Base-by-base conservation (phyloP, 306 rosid species). In the Cucurbita pepo region DNA sequence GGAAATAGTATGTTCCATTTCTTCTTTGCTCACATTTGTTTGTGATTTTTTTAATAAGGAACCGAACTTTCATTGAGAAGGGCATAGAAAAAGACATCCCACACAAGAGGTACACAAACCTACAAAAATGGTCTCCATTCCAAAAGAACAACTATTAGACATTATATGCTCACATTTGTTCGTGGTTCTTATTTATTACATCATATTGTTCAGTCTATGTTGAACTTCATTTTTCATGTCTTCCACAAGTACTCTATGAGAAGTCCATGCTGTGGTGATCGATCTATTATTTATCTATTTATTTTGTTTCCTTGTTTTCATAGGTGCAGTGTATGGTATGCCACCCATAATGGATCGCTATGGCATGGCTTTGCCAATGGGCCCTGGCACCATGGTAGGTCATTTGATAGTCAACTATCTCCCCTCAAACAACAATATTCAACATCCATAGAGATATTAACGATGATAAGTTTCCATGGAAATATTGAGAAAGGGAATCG, bases 271-370 rank as follows among this genome's bases (percentile, higher is more conserved):
- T 34, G 30, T 51, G 40, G 2, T 45, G 18, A 50, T 9, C 40
- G 2, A 34, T 51, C 56, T 65, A 25, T 13, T 58, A 18, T 56
- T 37, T 41, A 25, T 65, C 54, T 62, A 8, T 76, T 67, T 77
- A 5, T 72, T 25, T 18, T 57, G 13, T 50, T 76, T 21, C 50
- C 38, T 72, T 75, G 18, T 53, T 77, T 22, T 48, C 45, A 62
- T 77, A 95, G 99, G 92, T 86, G 99, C 95, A 71, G 86, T 91
- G 75, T 95, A 95, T 86, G 90, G 88, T 55, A 83, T 95, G 53
- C 90, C 97, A 25, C 99, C 92, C 8, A 75, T 95, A 75, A 78
- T 91, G 79, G 97, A 91, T 73, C 90, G 95, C 19, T 95, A 89
- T 82, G 97, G 97, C 76, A 79, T 91, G 69, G 92, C 91, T 79